Evolutionary conservation across 2,329 filamentous ascomycete species (phyloP).

Genomic region (Tolypocladium inflatum): DNA sequence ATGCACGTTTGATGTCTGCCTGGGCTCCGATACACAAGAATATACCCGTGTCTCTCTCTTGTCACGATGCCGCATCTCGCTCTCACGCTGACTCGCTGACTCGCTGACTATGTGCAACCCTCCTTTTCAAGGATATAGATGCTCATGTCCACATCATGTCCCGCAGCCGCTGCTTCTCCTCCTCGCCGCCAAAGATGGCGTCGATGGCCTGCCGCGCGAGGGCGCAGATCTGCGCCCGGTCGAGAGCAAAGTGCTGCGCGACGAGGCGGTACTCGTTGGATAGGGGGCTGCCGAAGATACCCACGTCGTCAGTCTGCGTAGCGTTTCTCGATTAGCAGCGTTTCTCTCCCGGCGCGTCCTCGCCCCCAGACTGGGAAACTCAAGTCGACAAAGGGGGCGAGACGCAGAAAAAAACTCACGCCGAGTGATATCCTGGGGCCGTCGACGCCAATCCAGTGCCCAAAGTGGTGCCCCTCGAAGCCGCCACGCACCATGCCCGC

Average conservation of each 20-base stretch:
- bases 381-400: background rate
- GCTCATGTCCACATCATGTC: constrained; percentile 34
- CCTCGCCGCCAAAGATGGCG: constrained; percentile 55
- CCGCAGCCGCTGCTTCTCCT: constrained; percentile 49
- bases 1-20: background rate
- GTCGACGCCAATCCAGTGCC: constrained; percentile 54
- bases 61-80: background rate
- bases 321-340: background rate
- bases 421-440: constrained; percentile 55
- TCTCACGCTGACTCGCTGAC: background rate
- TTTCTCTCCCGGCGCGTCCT: background rate
- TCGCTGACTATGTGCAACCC: no score
- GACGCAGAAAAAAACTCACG: constrained; percentile 39
- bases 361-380: background rate
- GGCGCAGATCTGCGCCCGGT: constrained; percentile 31
- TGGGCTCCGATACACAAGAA: background rate
- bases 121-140: background rate
- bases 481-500: constrained; percentile 62
- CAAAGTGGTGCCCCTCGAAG: constrained; percentile 66
- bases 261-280: constrained; percentile 72
- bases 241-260: constrained; percentile 58
- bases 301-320: constrained; percentile 69
- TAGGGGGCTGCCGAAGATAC: constrained; percentile 66
- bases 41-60: background rate
- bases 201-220: constrained; percentile 54